These are phyloP conservation scores for Coemansia sp. DNA, from an alignment of 192 early-diverging fungal species.

Conservation along the genomic window DNA sequence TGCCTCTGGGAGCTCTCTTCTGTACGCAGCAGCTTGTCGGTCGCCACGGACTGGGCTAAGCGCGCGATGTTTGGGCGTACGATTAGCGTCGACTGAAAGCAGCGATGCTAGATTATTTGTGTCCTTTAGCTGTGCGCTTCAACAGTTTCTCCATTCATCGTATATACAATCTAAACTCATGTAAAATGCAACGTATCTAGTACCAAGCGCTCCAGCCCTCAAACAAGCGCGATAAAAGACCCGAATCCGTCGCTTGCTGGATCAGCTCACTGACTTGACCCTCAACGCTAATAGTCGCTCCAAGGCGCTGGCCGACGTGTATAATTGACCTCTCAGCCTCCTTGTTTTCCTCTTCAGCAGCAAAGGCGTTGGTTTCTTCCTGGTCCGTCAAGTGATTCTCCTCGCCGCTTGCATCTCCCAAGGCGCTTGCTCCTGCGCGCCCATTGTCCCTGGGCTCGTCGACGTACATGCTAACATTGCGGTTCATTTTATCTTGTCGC, in stretches of 20 bases:
- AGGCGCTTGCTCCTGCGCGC: conserved; percentile 3
- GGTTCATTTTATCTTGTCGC: conserved; percentile 51
- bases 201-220: conserved; percentile 57
- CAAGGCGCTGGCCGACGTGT: conserved; percentile 67
- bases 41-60: conserved; percentile 91
- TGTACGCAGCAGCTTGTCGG: conserved; percentile 80
- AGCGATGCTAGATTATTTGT: not conserved
- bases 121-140: not conserved
- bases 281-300: conserved; percentile 63
- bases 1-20: conserved; percentile 83
- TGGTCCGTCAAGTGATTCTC: conserved; percentile 10
- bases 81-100: conserved; percentile 80
- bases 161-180: not conserved
- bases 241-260: conserved; percentile 64
- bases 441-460: conserved; percentile 15
- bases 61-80: conserved; percentile 88
- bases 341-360: conserved; percentile 58
- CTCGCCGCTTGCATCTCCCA: conserved; percentile 5
- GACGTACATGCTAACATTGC: conserved; percentile 30
- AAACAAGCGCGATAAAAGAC: conserved; percentile 67
- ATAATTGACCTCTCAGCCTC: conserved; percentile 72
- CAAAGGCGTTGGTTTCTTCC: conserved; percentile 15
- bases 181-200: conserved; percentile 2
- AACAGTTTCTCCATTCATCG: not conserved
- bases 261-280: conserved; percentile 77